phyloP scores from a whole-genome alignment of 352 stramenopile species.

The Phytopythium ostracodes region DNA sequence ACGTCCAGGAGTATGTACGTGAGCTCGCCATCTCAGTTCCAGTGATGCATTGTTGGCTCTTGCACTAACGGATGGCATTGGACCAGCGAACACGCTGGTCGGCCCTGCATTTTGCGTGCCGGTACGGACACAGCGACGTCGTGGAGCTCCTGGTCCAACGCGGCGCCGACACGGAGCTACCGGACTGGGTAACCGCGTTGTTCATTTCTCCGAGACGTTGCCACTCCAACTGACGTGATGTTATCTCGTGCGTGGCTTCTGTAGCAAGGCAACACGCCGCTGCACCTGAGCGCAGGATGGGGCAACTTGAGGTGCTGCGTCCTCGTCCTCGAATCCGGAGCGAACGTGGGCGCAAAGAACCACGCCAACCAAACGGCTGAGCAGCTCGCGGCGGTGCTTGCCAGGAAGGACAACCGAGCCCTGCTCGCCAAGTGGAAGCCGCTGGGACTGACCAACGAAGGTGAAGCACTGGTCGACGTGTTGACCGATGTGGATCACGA shows the following conservation, averaged over 20 bases:
- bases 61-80: neutral
- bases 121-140: conserved; percentile 41
- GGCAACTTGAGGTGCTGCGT: conserved; percentile 50
- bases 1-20: conserved; percentile 52
- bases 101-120: conserved; percentile 55
- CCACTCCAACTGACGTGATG: no score
- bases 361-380: conserved; percentile 29
- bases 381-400: conserved; percentile 31
- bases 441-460: conserved; percentile 29
- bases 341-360: conserved; percentile 25
- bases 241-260: no score
- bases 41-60: neutral
- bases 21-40: neutral
- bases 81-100: conserved; percentile 53
- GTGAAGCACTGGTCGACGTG: conserved; percentile 16
- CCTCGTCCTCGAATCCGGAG: conserved; percentile 51
- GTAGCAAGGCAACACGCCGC: conserved; percentile 59
- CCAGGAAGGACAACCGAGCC: conserved; percentile 27
- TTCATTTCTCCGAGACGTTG: no score
- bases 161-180: conserved; percentile 39
- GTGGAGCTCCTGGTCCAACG: conserved; percentile 45
- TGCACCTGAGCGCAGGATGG: conserved; percentile 70
- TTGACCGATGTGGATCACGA: neutral
- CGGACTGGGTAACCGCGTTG: conserved; percentile 30
- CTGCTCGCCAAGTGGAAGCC: conserved; percentile 55